A percentile compares a stretch with the other conserved stretches of the same genome.
phyloP scores from a whole-genome alignment of 768 basidiomycete genomes.

The Tulasnella sp. region DNA sequence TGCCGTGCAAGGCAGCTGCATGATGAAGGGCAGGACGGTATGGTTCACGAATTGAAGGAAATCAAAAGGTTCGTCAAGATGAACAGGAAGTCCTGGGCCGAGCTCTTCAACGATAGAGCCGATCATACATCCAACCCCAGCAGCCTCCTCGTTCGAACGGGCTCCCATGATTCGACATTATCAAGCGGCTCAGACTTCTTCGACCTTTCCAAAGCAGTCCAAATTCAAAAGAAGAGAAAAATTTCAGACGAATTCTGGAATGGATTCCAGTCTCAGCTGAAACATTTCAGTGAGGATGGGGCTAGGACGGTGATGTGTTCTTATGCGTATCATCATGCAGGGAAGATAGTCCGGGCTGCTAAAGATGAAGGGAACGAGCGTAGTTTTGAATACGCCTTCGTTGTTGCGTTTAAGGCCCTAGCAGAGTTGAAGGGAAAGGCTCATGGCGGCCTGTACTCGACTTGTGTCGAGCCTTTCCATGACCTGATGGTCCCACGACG shows the following conservation, averaged over 20 bases:
- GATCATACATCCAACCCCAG: background rate
- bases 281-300: conserved; percentile 36
- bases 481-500: background rate
- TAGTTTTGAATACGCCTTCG: conserved; percentile 2
- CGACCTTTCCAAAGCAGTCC: conserved; percentile 40
- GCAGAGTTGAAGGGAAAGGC: background rate
- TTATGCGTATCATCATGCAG: conserved; percentile 49
- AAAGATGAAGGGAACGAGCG: background rate
- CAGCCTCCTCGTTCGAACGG: background rate
- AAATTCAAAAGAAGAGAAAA: conserved; percentile 51
- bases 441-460: background rate
- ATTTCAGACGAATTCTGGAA: conserved; percentile 45
- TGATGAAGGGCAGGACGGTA: conserved; percentile 26
- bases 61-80: conserved; percentile 44
- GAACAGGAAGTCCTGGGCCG: conserved; percentile 17
- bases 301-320: conserved; percentile 48
- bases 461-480: background rate
- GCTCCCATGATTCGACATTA: background rate
- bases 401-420: background rate
- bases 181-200: conserved; percentile 14
- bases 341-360: conserved; percentile 15
- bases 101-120: background rate
- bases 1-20: conserved; percentile 33
- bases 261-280: conserved; percentile 32
- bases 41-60: conserved; percentile 40